phyloP scores from a whole-genome alignment of 2,329 filamentous ascomycete genomes.

The Aspergillus novoparasiticus region DNA sequence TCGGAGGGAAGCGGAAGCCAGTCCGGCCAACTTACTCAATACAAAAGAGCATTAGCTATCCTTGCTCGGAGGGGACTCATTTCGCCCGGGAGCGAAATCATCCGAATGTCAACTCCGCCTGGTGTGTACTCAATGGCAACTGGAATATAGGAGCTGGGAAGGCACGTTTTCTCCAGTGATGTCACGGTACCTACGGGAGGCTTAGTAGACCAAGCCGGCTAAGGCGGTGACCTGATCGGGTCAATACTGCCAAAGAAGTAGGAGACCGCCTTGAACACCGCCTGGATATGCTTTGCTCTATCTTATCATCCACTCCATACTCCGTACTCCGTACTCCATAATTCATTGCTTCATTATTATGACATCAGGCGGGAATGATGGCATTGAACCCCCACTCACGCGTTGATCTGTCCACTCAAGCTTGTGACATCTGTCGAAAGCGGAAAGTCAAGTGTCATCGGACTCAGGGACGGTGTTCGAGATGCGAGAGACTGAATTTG shows the following conservation, averaged over 20 bases:
- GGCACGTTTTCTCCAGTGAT: background rate
- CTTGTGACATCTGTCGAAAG: constrained; percentile 12
- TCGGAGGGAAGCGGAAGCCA: too few relatives aligned
- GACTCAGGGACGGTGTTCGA: constrained; percentile 4
- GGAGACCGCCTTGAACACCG: background rate
- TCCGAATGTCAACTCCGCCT: too few relatives aligned
- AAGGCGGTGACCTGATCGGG: background rate
- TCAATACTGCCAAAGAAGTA: background rate
- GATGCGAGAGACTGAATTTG: constrained; percentile 18
- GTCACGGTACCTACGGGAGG: background rate
- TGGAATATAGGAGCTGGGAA: too few relatives aligned
- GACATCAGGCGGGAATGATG: background rate
- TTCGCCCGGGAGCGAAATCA: too few relatives aligned
- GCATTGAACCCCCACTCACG: background rate
- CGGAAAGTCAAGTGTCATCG: constrained; percentile 12
- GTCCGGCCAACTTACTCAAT: too few relatives aligned
- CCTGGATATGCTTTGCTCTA: background rate
- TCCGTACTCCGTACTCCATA: background rate
- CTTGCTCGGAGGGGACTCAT: too few relatives aligned
- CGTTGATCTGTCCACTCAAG: constrained; percentile 4
- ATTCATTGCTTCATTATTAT: background rate
- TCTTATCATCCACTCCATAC: too few relatives aligned
- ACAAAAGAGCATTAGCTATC: too few relatives aligned
- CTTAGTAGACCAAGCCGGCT: background rate
- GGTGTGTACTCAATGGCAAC: too few relatives aligned